A percentile compares a stretch with the other conserved stretches of the same genome.
Evolutionary conservation across 192 early-diverging fungal genomes (phyloP).

Genomic region (Entomortierella lignicola): DNA sequence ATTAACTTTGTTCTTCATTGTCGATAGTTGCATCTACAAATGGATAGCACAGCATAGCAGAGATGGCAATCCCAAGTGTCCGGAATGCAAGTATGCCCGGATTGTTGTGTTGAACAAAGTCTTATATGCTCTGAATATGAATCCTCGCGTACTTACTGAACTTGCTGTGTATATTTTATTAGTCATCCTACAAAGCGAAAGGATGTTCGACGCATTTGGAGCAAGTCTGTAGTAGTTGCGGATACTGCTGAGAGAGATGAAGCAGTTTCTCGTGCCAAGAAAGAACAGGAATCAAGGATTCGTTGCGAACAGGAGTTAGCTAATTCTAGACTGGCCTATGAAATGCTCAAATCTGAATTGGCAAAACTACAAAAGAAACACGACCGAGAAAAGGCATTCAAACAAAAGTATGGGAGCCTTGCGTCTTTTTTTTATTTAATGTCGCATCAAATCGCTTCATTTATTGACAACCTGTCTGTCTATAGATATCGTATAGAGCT

Average conservation of each 20-base stretch:
- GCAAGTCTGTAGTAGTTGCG: conserved; percentile 33
- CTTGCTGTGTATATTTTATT: background rate
- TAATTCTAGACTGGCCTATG: conserved; percentile 33
- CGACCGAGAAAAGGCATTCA: conserved; percentile 22
- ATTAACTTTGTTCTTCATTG: background rate
- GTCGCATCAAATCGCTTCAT: no score
- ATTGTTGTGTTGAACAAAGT: no score
- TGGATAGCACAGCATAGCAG: conserved; percentile 31
- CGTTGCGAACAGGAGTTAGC: conserved; percentile 26
- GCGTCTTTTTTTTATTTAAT: background rate
- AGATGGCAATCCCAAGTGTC: conserved; percentile 30
- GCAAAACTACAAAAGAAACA: conserved; percentile 34
- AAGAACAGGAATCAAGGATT: conserved; percentile 22
- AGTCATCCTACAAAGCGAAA: conserved; percentile 24
- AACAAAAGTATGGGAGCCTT: conserved; percentile 16
- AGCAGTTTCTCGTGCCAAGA: conserved; percentile 13
- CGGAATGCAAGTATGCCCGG: conserved; percentile 56
- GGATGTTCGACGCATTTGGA: conserved; percentile 52
- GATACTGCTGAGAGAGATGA: conserved; percentile 47
- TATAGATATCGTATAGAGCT: conserved; percentile 14
- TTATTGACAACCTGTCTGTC: background rate
- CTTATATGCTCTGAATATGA: no score
- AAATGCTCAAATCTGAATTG: conserved; percentile 42
- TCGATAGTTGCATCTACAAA: conserved; percentile 43
- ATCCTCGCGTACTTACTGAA: background rate